Conservation (phyloP, 139 green algal species). For the Tetraselmis striata region DNA sequence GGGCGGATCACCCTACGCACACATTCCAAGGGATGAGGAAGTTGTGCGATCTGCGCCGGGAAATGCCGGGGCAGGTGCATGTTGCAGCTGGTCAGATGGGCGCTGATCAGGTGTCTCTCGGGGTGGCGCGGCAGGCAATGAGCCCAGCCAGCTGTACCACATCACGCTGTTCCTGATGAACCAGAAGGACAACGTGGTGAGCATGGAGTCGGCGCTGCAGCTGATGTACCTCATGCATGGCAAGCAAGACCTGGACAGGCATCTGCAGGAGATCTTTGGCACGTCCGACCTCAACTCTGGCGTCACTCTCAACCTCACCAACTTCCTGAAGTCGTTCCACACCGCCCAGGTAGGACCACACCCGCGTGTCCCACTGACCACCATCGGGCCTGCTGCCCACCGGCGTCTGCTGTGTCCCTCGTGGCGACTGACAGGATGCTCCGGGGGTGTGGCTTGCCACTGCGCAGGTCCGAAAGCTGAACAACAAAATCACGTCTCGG, state of each 20-base stretch:
- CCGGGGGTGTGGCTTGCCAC: too few relatives aligned
- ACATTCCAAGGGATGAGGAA: too few relatives aligned
- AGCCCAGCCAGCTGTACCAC: slow-evolving; percentile 88
- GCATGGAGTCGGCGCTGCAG: slow-evolving; percentile 75
- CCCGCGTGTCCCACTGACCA: too few relatives aligned
- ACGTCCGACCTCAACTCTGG: slow-evolving; percentile 80
- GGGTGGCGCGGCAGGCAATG: slow-evolving; percentile 50
- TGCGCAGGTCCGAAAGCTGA: not conserved
- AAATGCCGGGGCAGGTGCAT: too few relatives aligned
- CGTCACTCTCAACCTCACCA: slow-evolving; percentile 77
- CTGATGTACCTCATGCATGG: slow-evolving; percentile 88
- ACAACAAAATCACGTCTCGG: not conserved
- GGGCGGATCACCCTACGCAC: too few relatives aligned
- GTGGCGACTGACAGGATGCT: too few relatives aligned
- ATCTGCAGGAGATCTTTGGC: slow-evolving; percentile 89
- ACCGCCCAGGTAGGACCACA: slow-evolving; percentile 50
- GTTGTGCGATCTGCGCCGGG: too few relatives aligned
- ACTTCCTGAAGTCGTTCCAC: slow-evolving; percentile 81
- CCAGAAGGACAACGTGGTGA: slow-evolving; percentile 72
- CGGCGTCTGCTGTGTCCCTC: too few relatives aligned
- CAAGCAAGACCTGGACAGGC: slow-evolving; percentile 59
- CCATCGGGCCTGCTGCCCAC: too few relatives aligned
- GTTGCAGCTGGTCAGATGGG: too few relatives aligned
- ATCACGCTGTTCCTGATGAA: slow-evolving; percentile 93
- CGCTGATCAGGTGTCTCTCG: too few relatives aligned